These are phyloP conservation scores for Diaporthe vaccinii DNA, from an alignment of 2,329 filamentous ascomycete species.

Conservation along the genomic window DNA sequence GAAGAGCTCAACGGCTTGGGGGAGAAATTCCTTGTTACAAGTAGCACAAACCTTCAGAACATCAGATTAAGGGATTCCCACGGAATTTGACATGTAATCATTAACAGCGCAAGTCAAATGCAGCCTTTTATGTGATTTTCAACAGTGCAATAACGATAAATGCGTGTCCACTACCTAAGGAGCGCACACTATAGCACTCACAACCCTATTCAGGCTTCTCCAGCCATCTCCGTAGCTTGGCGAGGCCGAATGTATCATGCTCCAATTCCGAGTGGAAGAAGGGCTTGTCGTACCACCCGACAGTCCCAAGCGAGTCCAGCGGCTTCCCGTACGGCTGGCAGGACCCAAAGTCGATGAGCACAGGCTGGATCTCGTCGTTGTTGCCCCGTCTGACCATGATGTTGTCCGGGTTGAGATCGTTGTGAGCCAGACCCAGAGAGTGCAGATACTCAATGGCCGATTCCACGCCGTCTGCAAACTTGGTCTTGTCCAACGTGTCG, in stretches of 20 bases:
- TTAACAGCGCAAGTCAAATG: neutral
- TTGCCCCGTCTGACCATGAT: constrained; percentile 7
- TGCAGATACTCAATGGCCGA: constrained; percentile 28
- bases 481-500: neutral
- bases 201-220: neutral
- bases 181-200: neutral
- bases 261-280: neutral
- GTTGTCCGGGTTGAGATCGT: constrained; percentile 31
- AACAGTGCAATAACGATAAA: neutral
- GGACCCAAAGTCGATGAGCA: constrained; percentile 30
- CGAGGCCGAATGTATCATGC: neutral
- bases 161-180: neutral
- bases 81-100: neutral
- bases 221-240: neutral
- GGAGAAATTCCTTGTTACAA: neutral
- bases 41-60: neutral
- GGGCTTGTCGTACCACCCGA: constrained; percentile 26
- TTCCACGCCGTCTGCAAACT: constrained; percentile 19
- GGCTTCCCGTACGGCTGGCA: neutral
- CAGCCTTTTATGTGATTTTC: neutral
- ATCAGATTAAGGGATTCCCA: neutral
- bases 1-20: neutral
- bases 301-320: constrained; percentile 11
- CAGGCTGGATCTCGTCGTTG: neutral
- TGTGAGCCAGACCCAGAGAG: constrained; percentile 16